Evolutionary conservation across 2,329 filamentous ascomycete species (phyloP).

Genomic region (Aspergillus pseudoglaucus): DNA sequence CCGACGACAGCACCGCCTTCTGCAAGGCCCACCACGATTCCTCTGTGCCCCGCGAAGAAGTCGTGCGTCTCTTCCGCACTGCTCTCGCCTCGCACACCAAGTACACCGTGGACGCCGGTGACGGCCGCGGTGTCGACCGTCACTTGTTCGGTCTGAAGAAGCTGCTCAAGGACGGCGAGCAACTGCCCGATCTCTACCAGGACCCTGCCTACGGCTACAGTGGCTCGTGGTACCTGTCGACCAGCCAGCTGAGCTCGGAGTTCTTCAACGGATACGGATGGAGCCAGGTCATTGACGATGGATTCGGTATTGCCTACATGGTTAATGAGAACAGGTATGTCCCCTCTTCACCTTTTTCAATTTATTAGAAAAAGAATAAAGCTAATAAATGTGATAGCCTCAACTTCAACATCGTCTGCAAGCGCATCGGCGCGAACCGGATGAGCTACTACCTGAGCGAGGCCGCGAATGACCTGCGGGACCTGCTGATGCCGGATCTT

Average conservation of each 20-base stretch:
- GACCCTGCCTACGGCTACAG: slow-evolving; percentile 84
- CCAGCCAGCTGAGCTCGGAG: slow-evolving; percentile 85
- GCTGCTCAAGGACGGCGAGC: slow-evolving; percentile 71
- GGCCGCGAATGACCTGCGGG: slow-evolving; percentile 81
- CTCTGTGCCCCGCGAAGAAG: slow-evolving; percentile 55
- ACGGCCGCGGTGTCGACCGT: slow-evolving; percentile 89
- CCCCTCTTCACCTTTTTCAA: not conserved
- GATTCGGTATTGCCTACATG: slow-evolving; percentile 98
- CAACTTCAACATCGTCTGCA: slow-evolving; percentile 97
- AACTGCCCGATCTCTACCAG: slow-evolving; percentile 73
- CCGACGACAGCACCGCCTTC: slow-evolving; percentile 84
- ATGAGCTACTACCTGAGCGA: slow-evolving; percentile 97
- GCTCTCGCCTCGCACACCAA: slow-evolving; percentile 77
- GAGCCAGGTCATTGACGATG: slow-evolving; percentile 94
- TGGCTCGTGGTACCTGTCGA: slow-evolving; percentile 80
- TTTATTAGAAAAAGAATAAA: not conserved
- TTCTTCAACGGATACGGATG: slow-evolving; percentile 99
- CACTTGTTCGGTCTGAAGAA: slow-evolving; percentile 98
- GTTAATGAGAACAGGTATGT: slow-evolving; percentile 92
- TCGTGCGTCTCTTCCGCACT: slow-evolving; percentile 69
- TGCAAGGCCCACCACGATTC: slow-evolving; percentile 78
- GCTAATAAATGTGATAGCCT: slow-evolving; percentile 50
- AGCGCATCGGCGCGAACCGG: slow-evolving; percentile 78
- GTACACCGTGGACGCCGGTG: slow-evolving; percentile 82
- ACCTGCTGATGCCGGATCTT: slow-evolving; percentile 73